Conservation (phyloP, 2,329 filamentous ascomycete genomes). For the Domatiomyces globalis region DNA sequence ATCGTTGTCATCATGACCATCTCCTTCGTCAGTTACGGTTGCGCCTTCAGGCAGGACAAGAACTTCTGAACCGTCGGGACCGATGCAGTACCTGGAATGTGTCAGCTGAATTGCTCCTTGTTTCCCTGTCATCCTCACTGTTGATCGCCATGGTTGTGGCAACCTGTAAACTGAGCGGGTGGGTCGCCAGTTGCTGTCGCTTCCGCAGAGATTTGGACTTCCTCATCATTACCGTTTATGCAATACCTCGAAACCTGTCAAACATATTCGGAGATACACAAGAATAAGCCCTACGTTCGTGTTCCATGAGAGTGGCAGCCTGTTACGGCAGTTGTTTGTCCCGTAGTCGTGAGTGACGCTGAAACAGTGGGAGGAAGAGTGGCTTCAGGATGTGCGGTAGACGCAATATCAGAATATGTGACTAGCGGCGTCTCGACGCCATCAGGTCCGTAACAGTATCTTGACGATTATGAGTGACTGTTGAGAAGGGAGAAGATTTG, state of each 20-base stretch:
- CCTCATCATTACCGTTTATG: conserved; percentile 23
- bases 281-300: conserved; percentile 25
- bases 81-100: conserved; percentile 45
- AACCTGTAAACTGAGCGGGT: conserved; percentile 49
- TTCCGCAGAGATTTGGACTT: conserved; percentile 28
- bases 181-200: conserved; percentile 42
- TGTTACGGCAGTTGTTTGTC: conserved; percentile 35
- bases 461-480: conserved; percentile 2
- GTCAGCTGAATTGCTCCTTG: not conserved
- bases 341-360: conserved; percentile 21
- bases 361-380: conserved; percentile 14
- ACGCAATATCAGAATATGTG: conserved; percentile 14
- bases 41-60: conserved; percentile 33
- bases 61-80: conserved; percentile 46
- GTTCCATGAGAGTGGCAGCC: conserved; percentile 38
- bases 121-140: conserved; percentile 32
- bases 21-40: conserved; percentile 2
- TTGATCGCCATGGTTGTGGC: conserved; percentile 47
- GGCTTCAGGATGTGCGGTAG: conserved; percentile 8
- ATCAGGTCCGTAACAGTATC: conserved; percentile 21
- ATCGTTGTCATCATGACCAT: conserved; percentile 22
- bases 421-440: conserved; percentile 19
- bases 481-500: not conserved
- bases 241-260: conserved; percentile 15
- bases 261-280: conserved; percentile 16